Conservation (phyloP, 2,329 filamentous ascomycete species). For the Fusarium dimerum region DNA sequence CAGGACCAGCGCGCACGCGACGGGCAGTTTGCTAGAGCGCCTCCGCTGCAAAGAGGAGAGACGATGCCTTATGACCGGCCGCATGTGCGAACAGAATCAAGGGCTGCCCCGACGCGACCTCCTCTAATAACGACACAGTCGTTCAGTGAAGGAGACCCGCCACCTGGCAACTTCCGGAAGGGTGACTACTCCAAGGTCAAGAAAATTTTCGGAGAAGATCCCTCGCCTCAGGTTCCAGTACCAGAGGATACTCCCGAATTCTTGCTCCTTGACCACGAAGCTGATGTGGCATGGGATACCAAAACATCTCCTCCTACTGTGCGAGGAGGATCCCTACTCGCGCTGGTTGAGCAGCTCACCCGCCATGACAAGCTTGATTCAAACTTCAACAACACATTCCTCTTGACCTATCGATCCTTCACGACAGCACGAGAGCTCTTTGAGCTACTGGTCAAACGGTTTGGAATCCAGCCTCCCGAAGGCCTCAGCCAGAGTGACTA, state of each 20-base stretch:
- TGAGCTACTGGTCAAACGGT: conserved; percentile 86
- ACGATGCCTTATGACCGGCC: conserved; percentile 56
- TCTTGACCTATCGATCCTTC: conserved; percentile 95
- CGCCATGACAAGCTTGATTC: conserved; percentile 94
- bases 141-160: conserved; percentile 61
- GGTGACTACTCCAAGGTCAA: conserved; percentile 65
- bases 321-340: conserved; percentile 85
- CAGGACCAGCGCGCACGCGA: conserved; percentile 45
- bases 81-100: conserved; percentile 60
- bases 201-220: conserved; percentile 67
- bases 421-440: conserved; percentile 89
- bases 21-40: conserved; percentile 49
- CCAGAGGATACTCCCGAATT: conserved; percentile 82
- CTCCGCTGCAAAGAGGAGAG: conserved; percentile 55
- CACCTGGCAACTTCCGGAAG: conserved; percentile 55
- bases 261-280: conserved; percentile 82
- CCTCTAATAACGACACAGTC: conserved; percentile 59
- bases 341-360: conserved; percentile 91
- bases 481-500: conserved; percentile 75
- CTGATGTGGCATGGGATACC: conserved; percentile 85
- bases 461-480: conserved; percentile 87
- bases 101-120: conserved; percentile 45
- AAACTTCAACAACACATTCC: conserved; percentile 95
- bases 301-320: conserved; percentile 76
- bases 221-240: conserved; percentile 51